Base-by-base conservation (phyloP, 345 rosid species). In the Atalantia buxifolia region DNA sequence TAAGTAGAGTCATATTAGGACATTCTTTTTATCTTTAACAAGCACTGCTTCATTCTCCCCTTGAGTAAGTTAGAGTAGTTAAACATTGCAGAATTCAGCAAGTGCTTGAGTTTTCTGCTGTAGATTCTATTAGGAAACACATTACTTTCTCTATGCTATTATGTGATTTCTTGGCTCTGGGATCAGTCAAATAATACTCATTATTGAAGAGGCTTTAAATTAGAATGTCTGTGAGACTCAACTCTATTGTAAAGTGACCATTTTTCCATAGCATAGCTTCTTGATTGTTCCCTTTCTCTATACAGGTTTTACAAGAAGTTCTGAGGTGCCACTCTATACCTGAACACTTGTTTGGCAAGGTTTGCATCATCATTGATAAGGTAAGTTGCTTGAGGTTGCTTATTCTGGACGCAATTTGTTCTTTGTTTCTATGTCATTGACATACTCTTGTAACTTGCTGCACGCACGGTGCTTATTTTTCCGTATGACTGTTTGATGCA, bases 311-410 rank as follows among this genome's bases (percentile, higher is more conserved):
- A 83, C 99, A 93, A 83, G 98, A 95, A 87, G 83, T 93, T 57
- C 81, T 95, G 79, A 87, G 81, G 63, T 86, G 88, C 70, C 88
- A 92, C 83, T 88, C 91, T 6, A 82, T 93, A 71, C 92, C 97
- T 1, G 98, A 93, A 72, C 76, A 78, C 80, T 79, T 85, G 83
- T 95, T 93, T 89, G 94, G 91, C 79, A 89, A 86, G 83, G 97
- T 92, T 74, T 92, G 98, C 81, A 73, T 95, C 71, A 89, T 91
- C 77, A 91, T 96, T 79, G 99, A 93, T 88, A 92, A 96, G 99
- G 98, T 96, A 77, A 77, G 92, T 83, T 62, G 65, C 62, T 69
- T 74, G 64, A 62, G 38, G 42, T 70, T 76, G 60, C 77, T 61
- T 33, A 16, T 68, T 63, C 55, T 48, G 12, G 60, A n/a, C 40